phyloP scores from a whole-genome alignment of 352 stramenopile species.

The Phytopythium delawarense region DNA sequence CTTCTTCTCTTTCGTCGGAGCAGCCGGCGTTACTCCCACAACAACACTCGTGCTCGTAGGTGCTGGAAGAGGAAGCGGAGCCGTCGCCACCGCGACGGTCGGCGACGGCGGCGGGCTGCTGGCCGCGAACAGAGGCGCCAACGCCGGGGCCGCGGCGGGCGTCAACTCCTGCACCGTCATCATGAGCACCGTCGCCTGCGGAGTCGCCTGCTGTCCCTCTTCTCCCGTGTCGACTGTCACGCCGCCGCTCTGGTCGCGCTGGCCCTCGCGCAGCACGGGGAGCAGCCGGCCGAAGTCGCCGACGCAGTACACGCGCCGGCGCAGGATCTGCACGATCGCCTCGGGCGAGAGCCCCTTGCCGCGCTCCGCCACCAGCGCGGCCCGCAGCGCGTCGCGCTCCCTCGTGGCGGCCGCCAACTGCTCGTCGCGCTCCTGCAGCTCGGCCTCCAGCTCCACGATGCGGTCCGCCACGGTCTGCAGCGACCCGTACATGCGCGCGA shows the following conservation, averaged over 20 bases:
- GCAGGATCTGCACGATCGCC: background rate
- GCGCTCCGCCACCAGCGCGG: background rate
- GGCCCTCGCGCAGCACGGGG: background rate
- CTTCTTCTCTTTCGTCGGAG: background rate
- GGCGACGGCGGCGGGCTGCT: background rate
- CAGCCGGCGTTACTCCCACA: background rate
- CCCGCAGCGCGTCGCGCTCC: background rate
- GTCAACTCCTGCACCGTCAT: slow-evolving; percentile 1
- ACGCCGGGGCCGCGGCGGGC: background rate
- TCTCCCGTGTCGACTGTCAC: background rate
- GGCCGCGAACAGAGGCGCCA: slow-evolving; percentile 1
- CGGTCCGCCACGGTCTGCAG: background rate
- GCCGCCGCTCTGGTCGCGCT: background rate
- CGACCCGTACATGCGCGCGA: background rate
- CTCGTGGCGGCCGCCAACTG: background rate
- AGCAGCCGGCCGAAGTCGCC: slow-evolving; percentile 2
- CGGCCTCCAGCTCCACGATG: slow-evolving; percentile 3
- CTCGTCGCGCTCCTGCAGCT: background rate
- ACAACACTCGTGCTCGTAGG: background rate
- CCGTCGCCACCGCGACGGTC: background rate
- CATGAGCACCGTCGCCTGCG: background rate
- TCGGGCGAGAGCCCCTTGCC: background rate
- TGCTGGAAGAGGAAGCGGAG: background rate
- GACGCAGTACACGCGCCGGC: background rate
- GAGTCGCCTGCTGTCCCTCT: background rate